These are phyloP conservation scores for Zygotorulaspora danielsina DNA, from an alignment of 805 yeast genomes.

Conservation along the genomic window DNA sequence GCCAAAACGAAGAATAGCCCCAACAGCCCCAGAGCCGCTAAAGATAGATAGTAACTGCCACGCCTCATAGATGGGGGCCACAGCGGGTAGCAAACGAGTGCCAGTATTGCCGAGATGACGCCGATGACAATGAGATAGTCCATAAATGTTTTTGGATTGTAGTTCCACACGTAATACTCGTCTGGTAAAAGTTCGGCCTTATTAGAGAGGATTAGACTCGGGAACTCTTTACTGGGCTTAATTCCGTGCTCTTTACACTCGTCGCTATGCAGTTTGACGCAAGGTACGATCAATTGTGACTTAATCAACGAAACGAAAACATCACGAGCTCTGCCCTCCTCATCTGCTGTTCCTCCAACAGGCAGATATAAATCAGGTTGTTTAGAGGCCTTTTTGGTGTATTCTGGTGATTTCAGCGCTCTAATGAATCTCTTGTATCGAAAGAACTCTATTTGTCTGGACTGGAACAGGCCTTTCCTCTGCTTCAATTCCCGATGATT, in stretches of 20 bases:
- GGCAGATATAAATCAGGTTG: slow-evolving; percentile 47
- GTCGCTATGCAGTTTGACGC: slow-evolving; percentile 63
- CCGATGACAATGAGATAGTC: slow-evolving; percentile 39
- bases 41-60: slow-evolving; percentile 86
- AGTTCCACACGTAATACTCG: slow-evolving; percentile 81
- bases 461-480: slow-evolving; percentile 73
- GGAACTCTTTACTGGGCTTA: slow-evolving; percentile 58
- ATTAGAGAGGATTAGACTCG: slow-evolving; percentile 52
- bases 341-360: slow-evolving; percentile 33
- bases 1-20: slow-evolving; percentile 75
- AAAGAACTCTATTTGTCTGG: slow-evolving; percentile 75
- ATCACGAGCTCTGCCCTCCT: slow-evolving; percentile 54
- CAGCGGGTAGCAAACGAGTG: slow-evolving; percentile 77
- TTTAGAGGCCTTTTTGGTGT: slow-evolving; percentile 47
- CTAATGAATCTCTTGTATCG: slow-evolving; percentile 78
- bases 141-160: slow-evolving; percentile 56
- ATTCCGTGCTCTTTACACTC: slow-evolving; percentile 60
- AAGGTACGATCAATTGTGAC: slow-evolving; percentile 70
- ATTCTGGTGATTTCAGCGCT: slow-evolving; percentile 71
- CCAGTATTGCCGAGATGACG: slow-evolving; percentile 57
- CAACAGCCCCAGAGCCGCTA: slow-evolving; percentile 68
- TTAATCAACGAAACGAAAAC: slow-evolving; percentile 65
- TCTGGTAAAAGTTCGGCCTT: slow-evolving; percentile 60
- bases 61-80: slow-evolving; percentile 91
- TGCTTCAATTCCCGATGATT: slow-evolving; percentile 65